Evolutionary conservation across 305 asterid species (phyloP).

Genomic region (Solanum hybrid): DNA sequence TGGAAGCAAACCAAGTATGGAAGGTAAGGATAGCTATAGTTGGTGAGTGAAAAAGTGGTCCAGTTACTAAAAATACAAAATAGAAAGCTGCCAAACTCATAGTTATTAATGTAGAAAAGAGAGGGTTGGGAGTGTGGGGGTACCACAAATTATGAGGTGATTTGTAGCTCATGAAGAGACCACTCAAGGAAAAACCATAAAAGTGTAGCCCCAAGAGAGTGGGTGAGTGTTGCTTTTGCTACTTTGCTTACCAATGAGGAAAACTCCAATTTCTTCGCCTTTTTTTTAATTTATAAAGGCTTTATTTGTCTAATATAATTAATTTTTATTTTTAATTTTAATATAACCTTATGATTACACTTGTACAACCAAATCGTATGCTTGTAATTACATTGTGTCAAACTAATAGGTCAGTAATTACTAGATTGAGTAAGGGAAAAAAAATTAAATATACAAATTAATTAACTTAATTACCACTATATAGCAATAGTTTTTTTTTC

Average conservation of each 20-base stretch:
- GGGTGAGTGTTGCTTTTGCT: background rate
- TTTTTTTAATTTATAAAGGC: too few relatives aligned
- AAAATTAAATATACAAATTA: too few relatives aligned
- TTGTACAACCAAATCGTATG: background rate
- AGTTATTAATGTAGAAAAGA: background rate
- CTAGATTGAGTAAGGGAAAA: background rate
- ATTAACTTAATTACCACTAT: too few relatives aligned
- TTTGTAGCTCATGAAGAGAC: background rate
- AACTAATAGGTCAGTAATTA: too few relatives aligned
- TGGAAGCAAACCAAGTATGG: background rate
- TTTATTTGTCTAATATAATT: too few relatives aligned
- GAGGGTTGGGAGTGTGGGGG: background rate
- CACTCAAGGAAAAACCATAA: background rate
- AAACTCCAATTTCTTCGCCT: background rate
- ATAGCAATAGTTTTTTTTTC: too few relatives aligned
- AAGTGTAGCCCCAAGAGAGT: background rate
- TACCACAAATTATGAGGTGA: background rate
- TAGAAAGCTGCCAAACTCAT: background rate
- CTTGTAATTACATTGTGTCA: background rate
- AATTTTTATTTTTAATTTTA: too few relatives aligned
- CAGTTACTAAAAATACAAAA: background rate
- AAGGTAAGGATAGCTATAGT: background rate
- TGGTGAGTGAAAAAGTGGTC: background rate
- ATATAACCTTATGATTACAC: too few relatives aligned
- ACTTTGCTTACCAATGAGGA: background rate